Percentiles rank a stretch among this genome's conserved stretches.
phyloP scores from a whole-genome alignment of 1,284 basidiomycete genomes.

The Heterobasidion occidentale region DNA sequence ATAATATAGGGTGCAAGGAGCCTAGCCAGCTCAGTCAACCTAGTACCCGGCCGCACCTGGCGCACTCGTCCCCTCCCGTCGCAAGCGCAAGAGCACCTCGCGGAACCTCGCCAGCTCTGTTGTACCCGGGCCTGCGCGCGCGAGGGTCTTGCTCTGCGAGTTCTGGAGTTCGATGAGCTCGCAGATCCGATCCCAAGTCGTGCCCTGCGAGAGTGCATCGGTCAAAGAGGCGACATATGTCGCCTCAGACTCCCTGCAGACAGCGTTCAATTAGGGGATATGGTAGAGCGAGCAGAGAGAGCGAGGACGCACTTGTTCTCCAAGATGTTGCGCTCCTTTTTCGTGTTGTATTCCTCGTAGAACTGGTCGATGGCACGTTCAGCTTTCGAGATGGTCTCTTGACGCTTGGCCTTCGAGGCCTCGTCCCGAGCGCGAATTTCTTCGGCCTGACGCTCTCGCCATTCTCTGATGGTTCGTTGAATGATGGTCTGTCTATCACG shows the following conservation, averaged over 20 bases:
- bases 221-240: conserved; percentile 71
- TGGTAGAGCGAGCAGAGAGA: neutral
- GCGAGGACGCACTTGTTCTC: conserved; percentile 85
- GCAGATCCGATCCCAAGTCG: conserved; percentile 94
- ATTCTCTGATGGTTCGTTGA: conserved; percentile 44
- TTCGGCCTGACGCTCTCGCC: conserved; percentile 83
- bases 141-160: conserved; percentile 94
- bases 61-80: conserved; percentile 83
- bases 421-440: conserved; percentile 82
- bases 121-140: conserved; percentile 80
- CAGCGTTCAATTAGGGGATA: conserved; percentile 2
- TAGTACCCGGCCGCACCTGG: conserved; percentile 91
- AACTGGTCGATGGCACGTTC: conserved; percentile 94
- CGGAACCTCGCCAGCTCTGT: conserved; percentile 89
- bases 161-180: conserved; percentile 87
- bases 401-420: conserved; percentile 70
- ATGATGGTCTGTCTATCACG: neutral
- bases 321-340: conserved; percentile 90
- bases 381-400: conserved; percentile 84
- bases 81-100: conserved; percentile 81
- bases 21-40: conserved; percentile 4
- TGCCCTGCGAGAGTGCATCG: conserved; percentile 80
- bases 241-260: conserved; percentile 78
- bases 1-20: neutral
- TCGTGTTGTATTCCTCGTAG: conserved; percentile 88